These are phyloP conservation scores for Penicillium sp. DNA, from an alignment of 2,329 filamentous ascomycete species.

Conservation along the genomic window DNA sequence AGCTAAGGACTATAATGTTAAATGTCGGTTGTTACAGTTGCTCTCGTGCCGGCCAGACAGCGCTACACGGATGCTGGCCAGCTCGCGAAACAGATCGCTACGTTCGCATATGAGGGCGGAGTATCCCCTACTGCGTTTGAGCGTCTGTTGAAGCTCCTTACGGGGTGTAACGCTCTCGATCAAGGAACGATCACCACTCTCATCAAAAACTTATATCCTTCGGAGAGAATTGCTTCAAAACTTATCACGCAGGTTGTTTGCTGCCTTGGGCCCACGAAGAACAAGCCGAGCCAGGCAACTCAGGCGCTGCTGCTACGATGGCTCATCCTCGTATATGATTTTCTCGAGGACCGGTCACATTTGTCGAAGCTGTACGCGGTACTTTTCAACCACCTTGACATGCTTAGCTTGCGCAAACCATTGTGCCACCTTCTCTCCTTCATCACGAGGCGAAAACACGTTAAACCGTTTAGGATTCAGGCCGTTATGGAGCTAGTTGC, in stretches of 20 bases:
- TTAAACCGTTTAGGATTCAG: constrained; percentile 83
- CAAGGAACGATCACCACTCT: constrained; percentile 73
- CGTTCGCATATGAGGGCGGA: constrained; percentile 70
- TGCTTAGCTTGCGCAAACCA: constrained; percentile 71
- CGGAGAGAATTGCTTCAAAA: constrained; percentile 64
- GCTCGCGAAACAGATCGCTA: constrained; percentile 66
- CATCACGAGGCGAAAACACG: constrained; percentile 80
- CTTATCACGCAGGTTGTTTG: constrained; percentile 70
- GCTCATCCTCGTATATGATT: constrained; percentile 76
- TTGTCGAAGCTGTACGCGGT: constrained; percentile 75
- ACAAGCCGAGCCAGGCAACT: constrained; percentile 72
- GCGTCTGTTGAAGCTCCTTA: constrained; percentile 69
- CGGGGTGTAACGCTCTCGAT: constrained; percentile 71
- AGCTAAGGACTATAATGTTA: background rate
- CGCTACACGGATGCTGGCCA: constrained; percentile 66
- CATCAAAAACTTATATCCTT: constrained; percentile 76
- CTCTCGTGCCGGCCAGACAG: constrained; percentile 64
- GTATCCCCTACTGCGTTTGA: constrained; percentile 65
- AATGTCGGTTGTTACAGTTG: constrained; percentile 32
- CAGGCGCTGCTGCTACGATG: constrained; percentile 77
- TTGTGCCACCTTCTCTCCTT: constrained; percentile 79
- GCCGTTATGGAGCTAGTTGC: constrained; percentile 61
- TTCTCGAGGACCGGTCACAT: constrained; percentile 66
- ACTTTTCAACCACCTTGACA: constrained; percentile 81
- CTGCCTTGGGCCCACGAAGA: constrained; percentile 75